Base-by-base conservation (phyloP, 495 filamentous ascomycete species). In the Lasiosphaeria ovina region DNA sequence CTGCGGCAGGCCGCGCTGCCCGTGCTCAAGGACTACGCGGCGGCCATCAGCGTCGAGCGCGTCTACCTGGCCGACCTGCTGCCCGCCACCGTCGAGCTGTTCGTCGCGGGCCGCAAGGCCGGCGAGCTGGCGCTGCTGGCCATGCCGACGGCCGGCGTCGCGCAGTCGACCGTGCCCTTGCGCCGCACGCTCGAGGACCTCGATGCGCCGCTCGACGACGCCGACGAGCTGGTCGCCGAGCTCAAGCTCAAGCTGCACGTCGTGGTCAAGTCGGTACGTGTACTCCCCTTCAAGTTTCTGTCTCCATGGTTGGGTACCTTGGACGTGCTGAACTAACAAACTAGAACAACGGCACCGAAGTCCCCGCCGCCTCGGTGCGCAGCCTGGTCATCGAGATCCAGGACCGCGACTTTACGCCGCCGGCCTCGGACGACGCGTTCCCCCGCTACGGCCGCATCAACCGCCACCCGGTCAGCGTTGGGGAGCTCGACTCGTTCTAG, bases 21-120 rank as follows among this genome's bases (percentile, higher is more conserved):
- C 44, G 16, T 47, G 44, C 14, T 6, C 8, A 59, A 17, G 61
- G 45, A 60, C 14, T 74, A 72, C 62, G 62, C 67, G 16, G 62
- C 66, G 0, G 51, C 66, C 16, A 40, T 74, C 48, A 51, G 62
- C 2, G 68, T 67, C 10, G 63, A 74, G 12, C 62, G 71, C 16
- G 61, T 59, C 3, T 65, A 68, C 42, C 1, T 49, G n/a, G 33
- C 34, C 31, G 53, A 72, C 6, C 60, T 52, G 2, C 56, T 73
- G 2, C 73, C 73, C 0, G 72, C 68, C 57, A 59, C 51, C 11
- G 64, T 75, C 24, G 51, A 69, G 50, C 55, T 75, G 24, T 63
- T 62, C 10, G 40, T 70, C 16, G 62, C 60, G n/a, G 66, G 55
- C 6, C 32, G 16, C 0, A 14, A 52, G 12, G 49, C 54, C 44